These are phyloP conservation scores for Neopestalotiopsis rosae DNA, from an alignment of 2,329 filamentous ascomycete species.

Conservation along the genomic window DNA sequence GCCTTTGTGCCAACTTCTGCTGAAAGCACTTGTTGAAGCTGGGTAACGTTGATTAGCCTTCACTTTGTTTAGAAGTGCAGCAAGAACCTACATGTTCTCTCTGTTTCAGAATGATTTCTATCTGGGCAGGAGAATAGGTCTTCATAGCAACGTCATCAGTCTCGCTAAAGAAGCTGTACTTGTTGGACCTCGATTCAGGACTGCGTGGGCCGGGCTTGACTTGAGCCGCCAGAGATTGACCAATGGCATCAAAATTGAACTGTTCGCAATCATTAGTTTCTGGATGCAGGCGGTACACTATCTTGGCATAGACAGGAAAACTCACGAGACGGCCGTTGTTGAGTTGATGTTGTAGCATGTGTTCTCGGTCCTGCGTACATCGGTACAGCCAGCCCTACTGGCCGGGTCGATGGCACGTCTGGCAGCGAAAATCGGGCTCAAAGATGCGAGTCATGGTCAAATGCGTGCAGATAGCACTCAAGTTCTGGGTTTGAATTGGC, in stretches of 20 bases:
- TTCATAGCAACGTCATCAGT: conserved; percentile 46
- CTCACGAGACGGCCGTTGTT: conserved; percentile 33
- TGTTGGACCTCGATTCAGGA: conserved; percentile 46
- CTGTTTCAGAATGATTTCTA: conserved; percentile 54
- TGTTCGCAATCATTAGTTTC: conserved; percentile 16
- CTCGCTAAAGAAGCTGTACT: conserved; percentile 51
- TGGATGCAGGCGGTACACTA: neutral
- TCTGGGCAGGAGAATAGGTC: conserved; percentile 52
- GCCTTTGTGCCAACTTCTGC: conserved; percentile 20
- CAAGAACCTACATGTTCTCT: conserved; percentile 49
- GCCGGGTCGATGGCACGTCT: conserved; percentile 60
- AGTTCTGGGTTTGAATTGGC: conserved; percentile 22
- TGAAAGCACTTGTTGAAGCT: conserved; percentile 41
- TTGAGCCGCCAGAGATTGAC: conserved; percentile 40
- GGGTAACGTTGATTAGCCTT: neutral
- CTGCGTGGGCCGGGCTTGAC: conserved; percentile 44
- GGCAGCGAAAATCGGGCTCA: conserved; percentile 57
- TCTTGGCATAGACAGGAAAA: neutral
- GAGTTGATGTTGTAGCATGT: conserved; percentile 44
- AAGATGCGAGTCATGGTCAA: conserved; percentile 71
- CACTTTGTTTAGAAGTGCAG: neutral
- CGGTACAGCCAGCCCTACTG: conserved; percentile 75
- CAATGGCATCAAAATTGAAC: conserved; percentile 35
- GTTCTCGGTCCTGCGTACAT: conserved; percentile 53
- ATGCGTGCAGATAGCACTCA: conserved; percentile 63